These are phyloP conservation scores for Clitopilus passeckerianus DNA, from an alignment of 768 basidiomycete species.

Conservation along the genomic window DNA sequence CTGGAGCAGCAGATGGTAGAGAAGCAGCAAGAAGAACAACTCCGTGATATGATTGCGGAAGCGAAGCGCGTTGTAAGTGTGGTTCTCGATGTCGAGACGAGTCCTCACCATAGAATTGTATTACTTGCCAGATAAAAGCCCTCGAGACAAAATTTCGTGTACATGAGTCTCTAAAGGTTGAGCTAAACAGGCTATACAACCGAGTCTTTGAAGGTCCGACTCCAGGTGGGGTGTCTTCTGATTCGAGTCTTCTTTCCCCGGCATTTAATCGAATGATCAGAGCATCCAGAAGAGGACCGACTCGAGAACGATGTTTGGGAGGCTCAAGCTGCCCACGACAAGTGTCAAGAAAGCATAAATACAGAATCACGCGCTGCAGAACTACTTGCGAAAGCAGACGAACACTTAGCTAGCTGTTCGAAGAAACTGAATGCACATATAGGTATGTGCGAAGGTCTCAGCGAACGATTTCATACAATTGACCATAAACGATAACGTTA, in stretches of 20 bases:
- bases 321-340: constrained; percentile 25
- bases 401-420: constrained; percentile 24
- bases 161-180: constrained; percentile 25
- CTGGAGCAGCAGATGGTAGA: constrained; percentile 35
- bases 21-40: constrained; percentile 23
- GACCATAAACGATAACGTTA: no score
- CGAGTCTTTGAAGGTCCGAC: constrained; percentile 39
- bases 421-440: constrained; percentile 31
- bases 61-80: constrained; percentile 27
- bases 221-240: constrained; percentile 22
- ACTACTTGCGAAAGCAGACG: constrained; percentile 30
- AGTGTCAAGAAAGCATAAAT: constrained; percentile 29
- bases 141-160: constrained; percentile 23
- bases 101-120: no score
- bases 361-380: constrained; percentile 33
- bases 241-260: neutral
- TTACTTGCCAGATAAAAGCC: constrained; percentile 29
- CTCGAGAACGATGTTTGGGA: constrained; percentile 32
- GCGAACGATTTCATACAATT: neutral
- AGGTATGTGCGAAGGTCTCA: constrained; percentile 7
- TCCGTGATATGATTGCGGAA: constrained; percentile 26
- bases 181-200: constrained; percentile 34
- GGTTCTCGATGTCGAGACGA: constrained; percentile 6
- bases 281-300: constrained; percentile 41
- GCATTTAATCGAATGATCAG: constrained; percentile 10